A percentile compares a stretch with the other conserved stretches of the same genome.
Evolutionary conservation across 2,329 filamentous ascomycete genomes (phyloP).

Genomic region (Colletotrichum cuscutae): DNA sequence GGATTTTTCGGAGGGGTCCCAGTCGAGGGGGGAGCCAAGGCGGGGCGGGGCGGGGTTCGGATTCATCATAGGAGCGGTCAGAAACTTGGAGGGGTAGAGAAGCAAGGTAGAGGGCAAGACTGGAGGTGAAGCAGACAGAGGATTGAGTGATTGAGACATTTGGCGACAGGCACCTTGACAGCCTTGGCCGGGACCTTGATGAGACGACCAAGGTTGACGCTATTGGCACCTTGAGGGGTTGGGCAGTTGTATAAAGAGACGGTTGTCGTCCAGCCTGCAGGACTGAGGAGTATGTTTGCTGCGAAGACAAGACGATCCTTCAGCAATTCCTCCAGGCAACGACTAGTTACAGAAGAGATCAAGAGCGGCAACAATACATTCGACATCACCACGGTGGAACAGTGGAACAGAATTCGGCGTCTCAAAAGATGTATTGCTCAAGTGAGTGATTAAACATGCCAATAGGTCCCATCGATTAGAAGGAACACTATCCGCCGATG

Average conservation of each 20-base stretch:
- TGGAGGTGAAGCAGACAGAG: too few relatives aligned
- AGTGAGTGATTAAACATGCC: conserved; percentile 26
- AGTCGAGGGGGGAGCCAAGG: conserved; percentile 8
- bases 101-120: neutral
- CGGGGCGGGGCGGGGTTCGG: conserved; percentile 26
- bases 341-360: neutral
- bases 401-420: neutral
- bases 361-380: too few relatives aligned
- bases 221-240: conserved; percentile 26
- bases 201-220: neutral
- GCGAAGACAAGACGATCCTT: too few relatives aligned
- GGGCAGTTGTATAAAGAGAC: neutral
- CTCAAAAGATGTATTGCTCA: conserved; percentile 20
- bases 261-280: too few relatives aligned
- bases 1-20: conserved; percentile 4
- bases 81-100: neutral
- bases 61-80: conserved; percentile 32
- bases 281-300: too few relatives aligned
- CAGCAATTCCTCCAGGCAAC: too few relatives aligned
- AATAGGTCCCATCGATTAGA: neutral
- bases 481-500: conserved; percentile 14
- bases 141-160: too few relatives aligned
- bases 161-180: neutral
- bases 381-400: too few relatives aligned
- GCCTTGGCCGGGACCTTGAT: neutral